Conservation (phyloP, 306 rosid species). For the Lagenaria siceraria region DNA sequence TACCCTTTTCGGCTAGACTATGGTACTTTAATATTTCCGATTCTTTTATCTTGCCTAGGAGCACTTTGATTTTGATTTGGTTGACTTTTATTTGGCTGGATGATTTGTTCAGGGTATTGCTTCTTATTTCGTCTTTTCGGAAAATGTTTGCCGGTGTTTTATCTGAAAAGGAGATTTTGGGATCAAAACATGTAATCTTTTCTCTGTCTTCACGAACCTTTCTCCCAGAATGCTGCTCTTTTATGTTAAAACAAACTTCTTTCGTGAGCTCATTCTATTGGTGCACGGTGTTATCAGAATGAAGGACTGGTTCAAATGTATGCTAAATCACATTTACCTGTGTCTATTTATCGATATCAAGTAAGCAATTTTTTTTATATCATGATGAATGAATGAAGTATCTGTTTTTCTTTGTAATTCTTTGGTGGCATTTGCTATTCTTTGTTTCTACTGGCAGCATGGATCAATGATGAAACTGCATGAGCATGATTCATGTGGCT, state of each 20-base stretch:
- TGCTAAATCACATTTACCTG: constrained; percentile 43
- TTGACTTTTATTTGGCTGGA: constrained; percentile 10
- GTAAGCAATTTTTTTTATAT: constrained; percentile 18
- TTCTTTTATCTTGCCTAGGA: neutral
- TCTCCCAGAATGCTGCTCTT: neutral
- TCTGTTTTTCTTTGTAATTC: constrained; percentile 6
- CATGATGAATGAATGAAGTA: neutral
- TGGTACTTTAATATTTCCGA: constrained; percentile 34
- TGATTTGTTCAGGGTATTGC: constrained; percentile 59
- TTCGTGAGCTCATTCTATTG: constrained; percentile 15
- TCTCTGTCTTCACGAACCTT: constrained; percentile 7
- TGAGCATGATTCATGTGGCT: constrained; percentile 39
- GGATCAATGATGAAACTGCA: constrained; percentile 50
- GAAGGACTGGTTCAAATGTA: constrained; percentile 67
- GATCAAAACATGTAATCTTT: constrained; percentile 64
- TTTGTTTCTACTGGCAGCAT: constrained; percentile 33
- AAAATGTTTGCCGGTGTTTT: constrained; percentile 59
- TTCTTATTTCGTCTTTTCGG: constrained; percentile 54
- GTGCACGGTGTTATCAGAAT: constrained; percentile 59
- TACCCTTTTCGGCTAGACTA: constrained; percentile 73
- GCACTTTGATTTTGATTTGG: constrained; percentile 6
- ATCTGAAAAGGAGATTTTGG: constrained; percentile 68
- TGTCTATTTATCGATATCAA: constrained; percentile 32
- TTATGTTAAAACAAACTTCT: constrained; percentile 1
- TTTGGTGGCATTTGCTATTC: constrained; percentile 5